A percentile compares a stretch with the other conserved stretches of the same genome.
phyloP scores from a whole-genome alignment of 164 flowering plant genomes.

The Warburgia ugandensis region DNA sequence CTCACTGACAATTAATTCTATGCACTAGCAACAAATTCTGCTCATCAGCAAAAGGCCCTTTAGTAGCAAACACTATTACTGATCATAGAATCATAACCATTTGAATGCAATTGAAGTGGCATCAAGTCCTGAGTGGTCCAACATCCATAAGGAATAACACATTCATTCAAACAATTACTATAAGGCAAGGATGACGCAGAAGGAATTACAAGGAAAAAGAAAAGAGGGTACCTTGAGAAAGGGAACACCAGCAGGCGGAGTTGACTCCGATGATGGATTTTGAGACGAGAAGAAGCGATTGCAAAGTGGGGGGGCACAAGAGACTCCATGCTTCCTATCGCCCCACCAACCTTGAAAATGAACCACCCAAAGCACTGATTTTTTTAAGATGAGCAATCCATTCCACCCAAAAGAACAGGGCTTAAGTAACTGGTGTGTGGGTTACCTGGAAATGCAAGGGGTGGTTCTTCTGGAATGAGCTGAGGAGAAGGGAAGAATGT shows the following conservation, averaged over 20 bases:
- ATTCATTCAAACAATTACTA: too few species aligned
- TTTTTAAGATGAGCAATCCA: background rate
- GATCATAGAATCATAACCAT: too few species aligned
- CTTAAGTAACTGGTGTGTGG: background rate
- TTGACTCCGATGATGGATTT: conserved; percentile 53
- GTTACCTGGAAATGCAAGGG: conserved; percentile 30
- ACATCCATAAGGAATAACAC: too few species aligned
- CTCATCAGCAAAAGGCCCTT: too few species aligned
- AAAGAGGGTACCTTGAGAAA: conserved; percentile 28
- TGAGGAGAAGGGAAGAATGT: conserved; percentile 16
- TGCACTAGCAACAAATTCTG: too few species aligned
- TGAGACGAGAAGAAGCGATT: conserved; percentile 64
- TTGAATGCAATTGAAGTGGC: too few species aligned
- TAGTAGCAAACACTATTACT: too few species aligned
- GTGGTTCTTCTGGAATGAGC: conserved; percentile 19
- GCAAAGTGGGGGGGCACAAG: conserved; percentile 69
- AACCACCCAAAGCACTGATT: background rate
- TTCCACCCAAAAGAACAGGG: background rate
- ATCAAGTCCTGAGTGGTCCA: too few species aligned
- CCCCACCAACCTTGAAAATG: conserved; percentile 32
- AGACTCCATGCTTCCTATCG: conserved; percentile 46
- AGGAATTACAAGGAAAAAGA: too few species aligned
- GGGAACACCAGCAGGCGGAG: conserved; percentile 75
- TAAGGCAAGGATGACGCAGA: too few species aligned
- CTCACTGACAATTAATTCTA: too few species aligned